Evolutionary conservation across 1,139 yeast species (phyloP), one percentile per base, ranked within the genome.

Genomic region (Nematodospora anomalae): DNA sequence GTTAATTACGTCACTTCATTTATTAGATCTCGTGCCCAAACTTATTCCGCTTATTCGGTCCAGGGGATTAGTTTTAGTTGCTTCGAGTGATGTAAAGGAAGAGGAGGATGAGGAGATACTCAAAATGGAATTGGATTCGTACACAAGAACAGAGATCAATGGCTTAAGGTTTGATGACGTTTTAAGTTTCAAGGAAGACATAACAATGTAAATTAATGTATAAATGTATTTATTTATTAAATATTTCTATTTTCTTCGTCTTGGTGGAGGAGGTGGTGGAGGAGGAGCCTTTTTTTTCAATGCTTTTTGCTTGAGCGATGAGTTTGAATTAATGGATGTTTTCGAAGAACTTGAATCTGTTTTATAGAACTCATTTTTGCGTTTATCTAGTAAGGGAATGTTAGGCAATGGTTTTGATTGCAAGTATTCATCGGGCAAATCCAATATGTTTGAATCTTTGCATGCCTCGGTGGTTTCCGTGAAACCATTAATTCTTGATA

Each of bases 51-150:
- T 86, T 18, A 84, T 90, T 14, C 72, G 95, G 41, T 80, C 87
- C 1, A 71, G 84, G 44, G 97, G 97, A 0, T 70, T 92, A 46
- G 80, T 92, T 33, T 66, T 92, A 32, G 92, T 92, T 21, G 94
- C 94, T 1, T 73, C 80, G 1, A 74, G 66, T 42, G 73, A 66
- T 36, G 45, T 40, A 8, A 68, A 67, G 18, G 57, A 57, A 20
- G 63, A 58, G 18, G 24, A 31, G 22, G 34, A 33, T 21, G 35
- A 40, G 15, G 57, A 50, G 9, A 40, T 49, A 11, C 44, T 61
- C 7, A 55, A 54, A 29, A 60, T 55, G 38, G 73, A 69, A 28
- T 59, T 69, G 51, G 75, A 71, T 39, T 66, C 71, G 13, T 69
- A 67, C 46, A 64, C 70, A 3, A 60, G 54, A 35, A 64, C 77